These are phyloP conservation scores for Prunus yedoensis DNA, from an alignment of 331 rosid species.

Conservation along the genomic window DNA sequence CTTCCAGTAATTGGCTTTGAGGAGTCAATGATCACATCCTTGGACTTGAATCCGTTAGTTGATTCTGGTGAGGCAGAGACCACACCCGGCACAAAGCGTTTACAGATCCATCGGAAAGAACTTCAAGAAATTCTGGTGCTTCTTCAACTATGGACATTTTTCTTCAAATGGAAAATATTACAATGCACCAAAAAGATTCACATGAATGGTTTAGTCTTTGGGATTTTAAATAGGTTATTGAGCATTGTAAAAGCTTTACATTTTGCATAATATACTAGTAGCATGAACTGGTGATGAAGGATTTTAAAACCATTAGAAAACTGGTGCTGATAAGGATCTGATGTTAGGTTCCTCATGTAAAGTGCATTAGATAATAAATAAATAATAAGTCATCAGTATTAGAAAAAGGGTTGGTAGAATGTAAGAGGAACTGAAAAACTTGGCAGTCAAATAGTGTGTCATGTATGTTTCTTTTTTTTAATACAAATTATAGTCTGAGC, in stretches of 20 bases:
- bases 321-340: neutral
- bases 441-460: neutral
- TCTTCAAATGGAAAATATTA: neutral
- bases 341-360: slow-evolving; percentile 40
- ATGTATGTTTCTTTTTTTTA: neutral
- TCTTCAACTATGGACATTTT: slow-evolving; percentile 60
- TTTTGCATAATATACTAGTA: neutral
- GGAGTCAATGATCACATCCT: slow-evolving; percentile 60
- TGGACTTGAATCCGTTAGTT: slow-evolving; percentile 44
- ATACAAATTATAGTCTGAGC: too few relatives aligned
- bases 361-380: neutral
- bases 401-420: neutral
- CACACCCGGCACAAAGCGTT: slow-evolving; percentile 56
- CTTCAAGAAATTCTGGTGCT: slow-evolving; percentile 55
- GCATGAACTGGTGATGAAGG: neutral
- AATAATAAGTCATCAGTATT: neutral
- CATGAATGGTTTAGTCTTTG: neutral
- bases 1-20: slow-evolving; percentile 59
- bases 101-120: slow-evolving; percentile 65
- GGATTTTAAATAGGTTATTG: neutral
- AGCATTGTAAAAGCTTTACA: neutral
- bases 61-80: slow-evolving; percentile 36
- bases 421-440: neutral
- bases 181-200: neutral
- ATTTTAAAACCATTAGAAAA: neutral